Base-by-base conservation (phyloP, 352 stramenopile genomes). In the Pythium periplocum region DNA sequence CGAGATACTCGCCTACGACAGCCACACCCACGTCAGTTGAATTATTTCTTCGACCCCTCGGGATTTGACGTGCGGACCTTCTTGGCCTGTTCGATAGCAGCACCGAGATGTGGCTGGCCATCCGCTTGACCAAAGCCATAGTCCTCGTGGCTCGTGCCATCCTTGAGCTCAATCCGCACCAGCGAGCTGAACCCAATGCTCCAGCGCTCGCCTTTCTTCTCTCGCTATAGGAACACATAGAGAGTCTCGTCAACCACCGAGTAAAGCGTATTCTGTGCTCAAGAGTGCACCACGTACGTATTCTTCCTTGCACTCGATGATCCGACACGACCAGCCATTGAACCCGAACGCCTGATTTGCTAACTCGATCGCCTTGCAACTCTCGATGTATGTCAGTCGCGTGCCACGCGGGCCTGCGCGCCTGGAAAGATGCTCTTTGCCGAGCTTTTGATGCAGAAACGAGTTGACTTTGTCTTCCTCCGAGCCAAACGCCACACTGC, bases 291-390 rank as follows among this genome's bases (percentile, higher is more conserved):
- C 9, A 78, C 78, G 45, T 74, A 93, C 83, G 63, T 77, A 90
- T 84, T 93, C 82, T 51, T 93, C 80, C 48, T 90, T 87, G 77
- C 78, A 92, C 59, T 91, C 80, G 48, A 93, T 48, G 48, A 95
- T 86, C 44, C 64, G 78, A 45, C 84, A 95, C 7, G 76, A 88
- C 84, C 84, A 95, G 51, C 84, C 84, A 52, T 93, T 95, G 58
- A 95, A 95, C 9, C 84, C 84, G 42, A 95, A 95, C n/a, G 83
- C 81, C 48, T 83, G 74, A 64, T 95, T 95, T 33, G 84, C 84
- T 44, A 95, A 62, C 64, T 95, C 84, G 46, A 95, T 95, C 40
- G 82, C 83, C 59, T 95, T 95, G 59, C 84, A 93, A 59, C 84
- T 95, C 61, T 95, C 84, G 26, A 95, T 90, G 59, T 95, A 95